Conservation (phyloP, 768 basidiomycete genomes). For the Mycena amicta region DNA sequence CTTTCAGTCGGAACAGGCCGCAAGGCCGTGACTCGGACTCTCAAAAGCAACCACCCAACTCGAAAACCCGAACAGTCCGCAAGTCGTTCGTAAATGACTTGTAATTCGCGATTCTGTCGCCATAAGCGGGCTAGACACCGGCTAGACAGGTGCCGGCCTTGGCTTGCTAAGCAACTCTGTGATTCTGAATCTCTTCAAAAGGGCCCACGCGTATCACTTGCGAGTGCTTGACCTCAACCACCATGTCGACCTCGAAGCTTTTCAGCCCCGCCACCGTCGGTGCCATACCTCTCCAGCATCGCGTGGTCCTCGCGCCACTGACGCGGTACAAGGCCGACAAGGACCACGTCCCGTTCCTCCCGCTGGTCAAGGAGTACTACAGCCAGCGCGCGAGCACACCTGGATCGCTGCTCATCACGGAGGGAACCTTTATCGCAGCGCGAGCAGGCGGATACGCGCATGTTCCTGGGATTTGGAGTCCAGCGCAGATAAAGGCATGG, state of each 20-base stretch:
- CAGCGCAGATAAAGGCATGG: constrained; percentile 62
- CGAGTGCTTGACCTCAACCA: neutral
- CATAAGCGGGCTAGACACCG: too few relatives aligned
- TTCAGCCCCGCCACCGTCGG: constrained; percentile 54
- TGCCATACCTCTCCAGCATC: constrained; percentile 43
- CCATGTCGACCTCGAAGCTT: constrained; percentile 30
- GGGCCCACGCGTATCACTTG: too few relatives aligned
- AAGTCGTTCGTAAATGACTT: too few relatives aligned
- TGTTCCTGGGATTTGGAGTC: constrained; percentile 67
- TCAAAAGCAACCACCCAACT: too few relatives aligned
- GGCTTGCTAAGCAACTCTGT: neutral
- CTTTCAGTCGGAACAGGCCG: too few relatives aligned
- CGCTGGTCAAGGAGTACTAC: constrained; percentile 48
- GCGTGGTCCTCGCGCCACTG: constrained; percentile 56
- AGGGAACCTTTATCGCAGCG: constrained; percentile 55
- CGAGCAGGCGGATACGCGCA: constrained; percentile 51
- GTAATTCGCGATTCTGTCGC: too few relatives aligned
- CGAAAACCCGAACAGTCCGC: too few relatives aligned
- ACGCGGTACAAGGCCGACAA: constrained; percentile 38
- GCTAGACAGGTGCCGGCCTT: neutral
- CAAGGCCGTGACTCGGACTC: too few relatives aligned
- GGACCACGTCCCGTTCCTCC: constrained; percentile 20
- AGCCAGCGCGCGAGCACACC: constrained; percentile 46
- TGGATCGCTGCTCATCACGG: constrained; percentile 59
- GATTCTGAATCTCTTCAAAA: neutral